phyloP scores from a whole-genome alignment of 2,329 filamentous ascomycete genomes.

The Geoglossum cookeanum region DNA sequence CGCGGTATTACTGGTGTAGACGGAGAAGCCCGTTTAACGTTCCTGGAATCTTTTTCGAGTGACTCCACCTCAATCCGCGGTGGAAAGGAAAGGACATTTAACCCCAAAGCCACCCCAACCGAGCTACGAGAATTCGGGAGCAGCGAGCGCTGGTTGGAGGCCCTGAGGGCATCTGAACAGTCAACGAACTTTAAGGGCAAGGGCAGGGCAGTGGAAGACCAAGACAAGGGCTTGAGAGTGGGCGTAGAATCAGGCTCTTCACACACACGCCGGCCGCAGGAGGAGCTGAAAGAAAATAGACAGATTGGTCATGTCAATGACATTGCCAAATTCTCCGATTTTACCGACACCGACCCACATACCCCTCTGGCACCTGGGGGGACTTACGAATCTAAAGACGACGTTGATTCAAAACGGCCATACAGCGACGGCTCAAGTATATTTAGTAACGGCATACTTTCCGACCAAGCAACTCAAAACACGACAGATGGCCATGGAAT shows the following conservation, averaged over 20 bases:
- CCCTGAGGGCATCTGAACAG: not conserved
- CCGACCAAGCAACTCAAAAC: not conserved
- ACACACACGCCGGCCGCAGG: not conserved
- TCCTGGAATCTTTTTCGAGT: not conserved
- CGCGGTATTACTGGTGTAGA: not conserved
- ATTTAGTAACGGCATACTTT: not conserved
- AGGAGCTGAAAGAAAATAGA: not conserved
- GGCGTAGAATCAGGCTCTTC: not conserved
- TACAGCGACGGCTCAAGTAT: not conserved
- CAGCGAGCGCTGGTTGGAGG: not conserved
- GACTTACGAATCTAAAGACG: not conserved
- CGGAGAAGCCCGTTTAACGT: not conserved
- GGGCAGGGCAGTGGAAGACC: not conserved
- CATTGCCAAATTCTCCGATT: not conserved
- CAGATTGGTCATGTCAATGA: not conserved
- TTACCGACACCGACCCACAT: not conserved
- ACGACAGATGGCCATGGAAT: not conserved
- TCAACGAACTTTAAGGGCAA: not conserved
- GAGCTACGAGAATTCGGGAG: not conserved
- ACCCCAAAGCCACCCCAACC: no score
- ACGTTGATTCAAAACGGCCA: not conserved
- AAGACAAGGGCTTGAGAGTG: not conserved
- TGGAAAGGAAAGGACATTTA: not conserved
- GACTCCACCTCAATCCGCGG: not conserved
- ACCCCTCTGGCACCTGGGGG: not conserved